Percentiles rank a stretch among this genome's conserved stretches.
Evolutionary conservation across 345 rosid species (phyloP).

Genomic region (Corymbia maculata): DNA sequence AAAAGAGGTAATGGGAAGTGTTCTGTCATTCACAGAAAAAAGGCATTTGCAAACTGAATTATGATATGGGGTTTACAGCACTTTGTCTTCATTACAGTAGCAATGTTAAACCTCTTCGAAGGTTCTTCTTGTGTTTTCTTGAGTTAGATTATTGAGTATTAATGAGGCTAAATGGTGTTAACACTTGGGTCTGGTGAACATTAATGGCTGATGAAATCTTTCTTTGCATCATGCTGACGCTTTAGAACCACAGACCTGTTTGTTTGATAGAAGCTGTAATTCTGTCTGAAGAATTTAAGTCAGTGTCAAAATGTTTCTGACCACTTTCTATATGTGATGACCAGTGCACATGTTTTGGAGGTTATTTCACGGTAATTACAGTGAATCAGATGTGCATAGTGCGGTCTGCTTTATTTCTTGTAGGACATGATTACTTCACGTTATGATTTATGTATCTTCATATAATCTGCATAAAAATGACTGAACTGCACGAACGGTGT

Average conservation of each 20-base stretch:
- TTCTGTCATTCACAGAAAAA: neutral
- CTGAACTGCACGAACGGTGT: neutral
- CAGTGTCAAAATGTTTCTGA: neutral
- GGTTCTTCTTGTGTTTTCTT: neutral
- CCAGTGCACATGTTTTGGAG: neutral
- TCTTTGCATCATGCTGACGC: neutral
- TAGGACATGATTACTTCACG: neutral
- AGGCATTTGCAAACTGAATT: neutral
- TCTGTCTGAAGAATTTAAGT: neutral
- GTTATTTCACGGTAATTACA: neutral
- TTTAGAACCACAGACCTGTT: neutral
- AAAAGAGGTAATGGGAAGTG: neutral
- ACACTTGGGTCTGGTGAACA: neutral
- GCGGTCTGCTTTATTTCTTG: neutral
- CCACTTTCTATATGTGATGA: neutral
- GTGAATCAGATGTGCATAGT: neutral
- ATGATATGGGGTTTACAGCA: neutral
- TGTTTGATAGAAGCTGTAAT: neutral
- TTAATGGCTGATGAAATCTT: neutral
- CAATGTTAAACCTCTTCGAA: neutral
- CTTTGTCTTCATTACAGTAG: neutral
- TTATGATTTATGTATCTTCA: neutral
- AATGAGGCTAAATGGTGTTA: neutral
- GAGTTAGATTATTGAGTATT: neutral
- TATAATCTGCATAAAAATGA: neutral